Evolutionary conservation across 768 basidiomycete genomes (phyloP), one percentile per base, ranked within the genome.

Genomic region (Boletus pseudo-olivaceus): DNA sequence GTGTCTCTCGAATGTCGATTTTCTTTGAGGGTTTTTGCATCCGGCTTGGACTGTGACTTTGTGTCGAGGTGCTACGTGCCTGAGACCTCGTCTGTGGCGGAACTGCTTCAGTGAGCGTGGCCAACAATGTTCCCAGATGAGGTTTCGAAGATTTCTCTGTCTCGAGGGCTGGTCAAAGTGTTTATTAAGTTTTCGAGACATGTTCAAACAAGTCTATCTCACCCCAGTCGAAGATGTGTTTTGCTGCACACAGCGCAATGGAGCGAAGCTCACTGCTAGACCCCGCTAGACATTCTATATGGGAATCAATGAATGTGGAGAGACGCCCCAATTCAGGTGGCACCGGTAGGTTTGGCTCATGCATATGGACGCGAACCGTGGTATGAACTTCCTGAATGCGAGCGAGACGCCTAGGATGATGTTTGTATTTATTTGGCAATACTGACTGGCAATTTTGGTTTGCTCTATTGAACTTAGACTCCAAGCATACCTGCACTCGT

Each of bases 171-270:
- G 55, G 40, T 45, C 34, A 49, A 56, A 35, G 19, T 33, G 12
- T 37, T 50, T 15, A 35, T 41, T 30, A 37, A 51, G 32, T 17
- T 33, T 55, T 35, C 57, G 27, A 44, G 30, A 17, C 35, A 34
- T 48, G 39, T 17, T 58, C 33, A 29, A 48, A 47, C 23, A 55
- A 39, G 52, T 20, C 23, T 10, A 35, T 67, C 84, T 57, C 67
- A 90, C 90, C 86, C 47, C 85, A 72, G 68, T 92, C 87, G 60
- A 91, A 93, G 14, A 90, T 69, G 63, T 79, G 82, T 73, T 90
- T 88, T 20, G 85, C 72, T n/a, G 88, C 88, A 49, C 73, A 67
- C 27, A 93, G 72, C 17, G 88, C 84, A 47, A 82, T 78, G 49
- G 70, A 65, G 40, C 78, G 78, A 29, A 90, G 75, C 39, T 80